A percentile compares a stretch with the other conserved stretches of the same genome.
phyloP scores from a whole-genome alignment of 805 yeast genomes.

The Suhomyces kilbournensis region DNA sequence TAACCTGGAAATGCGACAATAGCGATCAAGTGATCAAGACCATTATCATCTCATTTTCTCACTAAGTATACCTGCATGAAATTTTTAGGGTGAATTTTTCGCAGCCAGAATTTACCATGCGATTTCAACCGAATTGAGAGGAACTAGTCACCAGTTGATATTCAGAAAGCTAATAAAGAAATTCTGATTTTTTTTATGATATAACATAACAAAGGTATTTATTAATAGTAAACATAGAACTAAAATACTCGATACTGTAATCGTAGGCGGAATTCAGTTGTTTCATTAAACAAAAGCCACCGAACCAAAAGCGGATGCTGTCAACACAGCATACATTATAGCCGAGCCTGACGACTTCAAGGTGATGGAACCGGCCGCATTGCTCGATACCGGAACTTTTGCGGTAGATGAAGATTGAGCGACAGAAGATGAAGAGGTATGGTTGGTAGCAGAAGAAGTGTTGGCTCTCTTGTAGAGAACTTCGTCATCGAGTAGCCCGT shows the following conservation, averaged over 20 bases:
- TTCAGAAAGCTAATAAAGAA: neutral
- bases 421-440: neutral
- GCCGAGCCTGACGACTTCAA: neutral
- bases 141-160: neutral
- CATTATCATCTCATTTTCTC: no score
- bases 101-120: neutral
- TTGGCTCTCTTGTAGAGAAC: neutral
- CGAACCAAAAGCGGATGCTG: constrained; percentile 1
- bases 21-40: no score
- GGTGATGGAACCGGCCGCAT: constrained; percentile 1
- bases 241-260: neutral
- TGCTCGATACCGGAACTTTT: neutral
- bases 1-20: no score
- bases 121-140: neutral
- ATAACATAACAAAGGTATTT: neutral
- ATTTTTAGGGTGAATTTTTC: neutral
- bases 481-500: neutral
- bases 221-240: neutral
- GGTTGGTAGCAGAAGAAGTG: neutral
- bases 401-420: neutral
- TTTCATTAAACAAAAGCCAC: neutral
- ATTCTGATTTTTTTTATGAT: neutral
- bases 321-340: neutral
- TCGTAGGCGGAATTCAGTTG: neutral
- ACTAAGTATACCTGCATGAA: no score